phyloP scores from a whole-genome alignment of 169 alveolate genomes.

The Plasmodium knowlesi region DNA sequence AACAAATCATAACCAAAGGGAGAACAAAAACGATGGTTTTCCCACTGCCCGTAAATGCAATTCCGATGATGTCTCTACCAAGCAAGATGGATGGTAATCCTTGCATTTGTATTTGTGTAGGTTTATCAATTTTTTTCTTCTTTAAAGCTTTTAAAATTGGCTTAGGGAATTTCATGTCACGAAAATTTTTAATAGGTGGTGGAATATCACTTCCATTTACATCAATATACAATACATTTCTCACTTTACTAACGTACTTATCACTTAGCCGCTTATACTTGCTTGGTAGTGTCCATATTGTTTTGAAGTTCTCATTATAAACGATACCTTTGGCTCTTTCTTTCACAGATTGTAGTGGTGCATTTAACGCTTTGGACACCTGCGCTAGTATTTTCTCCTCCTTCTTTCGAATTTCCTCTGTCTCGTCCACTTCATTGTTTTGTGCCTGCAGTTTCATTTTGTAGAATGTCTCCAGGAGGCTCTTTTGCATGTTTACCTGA shows the following conservation, averaged over 20 bases:
- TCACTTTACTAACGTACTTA: constrained; percentile 75
- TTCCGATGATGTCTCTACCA: constrained; percentile 94
- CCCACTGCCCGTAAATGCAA: constrained; percentile 95
- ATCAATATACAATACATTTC: constrained; percentile 87
- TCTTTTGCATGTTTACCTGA: constrained; percentile 29
- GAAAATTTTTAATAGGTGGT: constrained; percentile 93
- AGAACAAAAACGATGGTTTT: constrained; percentile 93
- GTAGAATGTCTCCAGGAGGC: constrained; percentile 61
- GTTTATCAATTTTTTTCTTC: constrained; percentile 90
- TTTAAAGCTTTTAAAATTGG: constrained; percentile 89
- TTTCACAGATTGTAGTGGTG: constrained; percentile 78
- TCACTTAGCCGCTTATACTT: constrained; percentile 77
- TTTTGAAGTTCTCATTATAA: constrained; percentile 64
- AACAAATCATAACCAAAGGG: constrained; percentile 92
- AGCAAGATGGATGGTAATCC: constrained; percentile 90
- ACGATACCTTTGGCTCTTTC: constrained; percentile 82
- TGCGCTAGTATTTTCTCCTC: constrained; percentile 74
- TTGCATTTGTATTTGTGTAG: constrained; percentile 95
- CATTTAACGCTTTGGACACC: constrained; percentile 75
- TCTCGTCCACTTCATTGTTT: constrained; percentile 55
- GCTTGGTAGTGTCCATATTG: constrained; percentile 82
- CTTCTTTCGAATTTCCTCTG: constrained; percentile 55
- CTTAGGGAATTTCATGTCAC: constrained; percentile 93
- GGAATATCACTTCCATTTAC: constrained; percentile 92
- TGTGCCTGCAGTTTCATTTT: constrained; percentile 42